Percentiles rank a stretch among this genome's conserved stretches.
Conservation (phyloP, 1,284 basidiomycete genomes). For the Leccinum fuscescens region DNA sequence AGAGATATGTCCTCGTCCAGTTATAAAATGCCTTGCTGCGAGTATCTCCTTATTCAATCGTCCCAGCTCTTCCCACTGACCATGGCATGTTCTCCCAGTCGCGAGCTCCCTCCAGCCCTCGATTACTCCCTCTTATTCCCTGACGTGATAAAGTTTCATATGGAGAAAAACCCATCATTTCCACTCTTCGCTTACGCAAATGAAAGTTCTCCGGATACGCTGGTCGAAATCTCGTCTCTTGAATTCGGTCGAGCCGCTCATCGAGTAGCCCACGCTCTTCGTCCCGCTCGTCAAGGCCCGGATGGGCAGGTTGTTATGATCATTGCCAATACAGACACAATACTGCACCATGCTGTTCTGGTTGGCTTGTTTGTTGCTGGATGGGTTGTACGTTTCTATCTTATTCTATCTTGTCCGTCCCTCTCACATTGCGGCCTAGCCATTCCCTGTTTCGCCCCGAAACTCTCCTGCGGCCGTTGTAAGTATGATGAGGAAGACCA, state of each 20-base stretch:
- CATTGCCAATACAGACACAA: slow-evolving; percentile 35
- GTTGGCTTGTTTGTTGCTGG: slow-evolving; percentile 33
- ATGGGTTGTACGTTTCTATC: slow-evolving; percentile 22
- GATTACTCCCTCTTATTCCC: slow-evolving; percentile 25
- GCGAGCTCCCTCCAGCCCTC: slow-evolving; percentile 19
- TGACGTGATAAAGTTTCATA: slow-evolving; percentile 32
- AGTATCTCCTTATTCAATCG: neutral
- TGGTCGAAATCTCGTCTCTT: slow-evolving; percentile 25
- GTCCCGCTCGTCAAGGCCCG: slow-evolving; percentile 15
- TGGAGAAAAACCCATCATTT: slow-evolving; percentile 24
- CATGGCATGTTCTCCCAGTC: neutral
- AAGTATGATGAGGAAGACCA: slow-evolving; percentile 30
- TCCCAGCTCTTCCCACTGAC: neutral
- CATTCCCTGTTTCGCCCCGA: slow-evolving; percentile 35
- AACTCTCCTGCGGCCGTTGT: slow-evolving; percentile 34
- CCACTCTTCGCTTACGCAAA: slow-evolving; percentile 23
- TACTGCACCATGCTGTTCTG: slow-evolving; percentile 33
- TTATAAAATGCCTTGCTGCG: neutral
- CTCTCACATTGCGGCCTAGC: slow-evolving; percentile 20
- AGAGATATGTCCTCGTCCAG: neutral
- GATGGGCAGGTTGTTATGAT: slow-evolving; percentile 34
- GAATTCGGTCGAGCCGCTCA: slow-evolving; percentile 37
- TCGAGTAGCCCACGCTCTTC: slow-evolving; percentile 30
- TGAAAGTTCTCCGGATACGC: slow-evolving; percentile 8
- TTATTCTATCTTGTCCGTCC: neutral